Conservation (phyloP, 2,329 filamentous ascomycete genomes). For the Paraconiothyrium brasiliense region DNA sequence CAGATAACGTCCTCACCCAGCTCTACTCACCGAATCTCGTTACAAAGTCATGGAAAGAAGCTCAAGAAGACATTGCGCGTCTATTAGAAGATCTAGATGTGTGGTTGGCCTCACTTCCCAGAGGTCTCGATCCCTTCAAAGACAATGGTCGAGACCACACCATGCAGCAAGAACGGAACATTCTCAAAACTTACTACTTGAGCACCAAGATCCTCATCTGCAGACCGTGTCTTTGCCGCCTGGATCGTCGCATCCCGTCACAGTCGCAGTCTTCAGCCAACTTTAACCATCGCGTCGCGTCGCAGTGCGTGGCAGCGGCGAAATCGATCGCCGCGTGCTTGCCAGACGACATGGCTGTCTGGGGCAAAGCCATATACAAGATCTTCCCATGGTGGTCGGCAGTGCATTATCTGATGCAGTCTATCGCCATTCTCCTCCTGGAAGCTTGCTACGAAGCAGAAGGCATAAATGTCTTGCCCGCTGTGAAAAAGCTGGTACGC, state of each 20-base stretch:
- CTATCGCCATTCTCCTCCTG: slow-evolving; percentile 47
- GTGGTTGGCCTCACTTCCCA: slow-evolving; percentile 44
- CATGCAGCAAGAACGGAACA: slow-evolving; percentile 26
- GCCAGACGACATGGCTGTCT: slow-evolving; percentile 30
- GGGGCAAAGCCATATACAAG: slow-evolving; percentile 24
- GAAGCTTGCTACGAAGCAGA: slow-evolving; percentile 45
- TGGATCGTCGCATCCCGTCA: slow-evolving; percentile 42
- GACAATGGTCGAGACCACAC: not conserved
- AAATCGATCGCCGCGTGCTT: slow-evolving; percentile 44
- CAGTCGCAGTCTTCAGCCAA: slow-evolving; percentile 41
- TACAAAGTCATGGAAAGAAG: slow-evolving; percentile 44
- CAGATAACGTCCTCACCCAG: slow-evolving; percentile 37
- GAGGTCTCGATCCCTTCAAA: slow-evolving; percentile 29
- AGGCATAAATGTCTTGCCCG: slow-evolving; percentile 32
- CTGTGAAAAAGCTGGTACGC: slow-evolving; percentile 43
- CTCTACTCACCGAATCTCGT: slow-evolving; percentile 45
- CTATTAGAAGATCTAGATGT: slow-evolving; percentile 42
- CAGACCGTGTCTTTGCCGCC: slow-evolving; percentile 51
- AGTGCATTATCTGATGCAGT: slow-evolving; percentile 53
- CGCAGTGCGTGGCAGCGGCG: slow-evolving; percentile 47
- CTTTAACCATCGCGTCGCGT: slow-evolving; percentile 45
- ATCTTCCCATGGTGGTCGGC: slow-evolving; percentile 51
- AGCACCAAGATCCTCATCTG: slow-evolving; percentile 47
- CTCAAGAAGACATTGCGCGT: slow-evolving; percentile 42
- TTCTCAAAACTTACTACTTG: slow-evolving; percentile 32